Percentiles rank a stretch among this genome's conserved stretches.
Evolutionary conservation across 2,329 filamentous ascomycete species (phyloP).

Genomic region (Trichophyton benhamiae): DNA sequence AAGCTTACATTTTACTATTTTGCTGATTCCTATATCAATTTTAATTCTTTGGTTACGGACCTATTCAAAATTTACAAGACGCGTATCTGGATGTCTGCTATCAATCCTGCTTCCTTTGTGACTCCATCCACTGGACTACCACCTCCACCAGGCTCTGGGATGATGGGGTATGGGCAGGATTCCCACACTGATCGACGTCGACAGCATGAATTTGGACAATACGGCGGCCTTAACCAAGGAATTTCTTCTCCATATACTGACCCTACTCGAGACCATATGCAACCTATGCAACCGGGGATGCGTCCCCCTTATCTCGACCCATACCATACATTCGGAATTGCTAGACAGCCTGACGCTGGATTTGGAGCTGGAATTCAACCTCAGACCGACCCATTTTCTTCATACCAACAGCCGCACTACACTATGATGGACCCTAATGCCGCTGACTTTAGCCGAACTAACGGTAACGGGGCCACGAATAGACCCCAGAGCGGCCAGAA

Average conservation of each 20-base stretch:
- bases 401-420: conserved; percentile 23
- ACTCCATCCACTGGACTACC: conserved; percentile 61
- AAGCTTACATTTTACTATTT: conserved; percentile 99
- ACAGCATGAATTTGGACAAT: conserved; percentile 25
- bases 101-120: conserved; percentile 92
- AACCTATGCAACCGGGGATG: conserved; percentile 15
- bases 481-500: conserved; percentile 16
- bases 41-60: conserved; percentile 93
- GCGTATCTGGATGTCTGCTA: conserved; percentile 98
- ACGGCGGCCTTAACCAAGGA: conserved; percentile 15
- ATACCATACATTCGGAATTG: conserved; percentile 26
- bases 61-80: conserved; percentile 99
- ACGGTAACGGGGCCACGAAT: conserved; percentile 24
- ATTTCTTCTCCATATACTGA: conserved; percentile 13
- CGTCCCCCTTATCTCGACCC: conserved; percentile 27
- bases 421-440: conserved; percentile 29
- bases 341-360: conserved; percentile 23
- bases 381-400: conserved; percentile 27
- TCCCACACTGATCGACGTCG: conserved; percentile 30
- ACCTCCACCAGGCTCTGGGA: conserved; percentile 34
- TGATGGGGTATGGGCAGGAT: conserved; percentile 42
- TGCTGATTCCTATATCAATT: conserved; percentile 95
- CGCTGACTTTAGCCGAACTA: conserved; percentile 20
- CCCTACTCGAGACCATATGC: conserved; percentile 19
- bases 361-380: conserved; percentile 18